Percentiles rank a stretch among this genome's conserved stretches.
Conservation (phyloP, 2,329 filamentous ascomycete genomes). For the Mycocentrospora acerina region DNA sequence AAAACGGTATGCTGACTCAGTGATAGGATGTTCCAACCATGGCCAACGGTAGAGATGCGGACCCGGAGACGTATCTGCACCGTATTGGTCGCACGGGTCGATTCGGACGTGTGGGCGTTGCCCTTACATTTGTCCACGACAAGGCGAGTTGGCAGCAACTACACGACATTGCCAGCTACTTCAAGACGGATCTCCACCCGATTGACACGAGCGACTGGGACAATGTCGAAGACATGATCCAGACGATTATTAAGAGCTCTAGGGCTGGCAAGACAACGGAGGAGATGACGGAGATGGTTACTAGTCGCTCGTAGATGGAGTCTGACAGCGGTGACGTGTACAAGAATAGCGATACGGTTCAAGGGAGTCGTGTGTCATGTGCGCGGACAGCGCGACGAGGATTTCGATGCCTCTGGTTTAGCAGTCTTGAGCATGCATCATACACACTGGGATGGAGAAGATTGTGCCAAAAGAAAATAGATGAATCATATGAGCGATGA, state of each 20-base stretch:
- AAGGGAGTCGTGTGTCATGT: too few species aligned
- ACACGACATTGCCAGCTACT: slow-evolving; percentile 75
- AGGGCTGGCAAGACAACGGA: slow-evolving; percentile 44
- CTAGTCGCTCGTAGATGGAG: too few species aligned
- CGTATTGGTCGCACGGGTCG: slow-evolving; percentile 95
- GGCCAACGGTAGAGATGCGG: slow-evolving; percentile 65
- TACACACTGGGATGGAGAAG: too few species aligned
- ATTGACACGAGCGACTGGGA: slow-evolving; percentile 91
- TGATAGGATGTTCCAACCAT: slow-evolving; percentile 57
- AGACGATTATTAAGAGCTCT: slow-evolving; percentile 56
- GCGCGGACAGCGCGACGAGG: too few species aligned
- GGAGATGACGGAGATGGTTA: slow-evolving; percentile 31
- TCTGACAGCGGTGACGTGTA: too few species aligned
- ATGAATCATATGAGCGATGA: too few species aligned
- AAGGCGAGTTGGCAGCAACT: slow-evolving; percentile 78
- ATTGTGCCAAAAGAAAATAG: too few species aligned
- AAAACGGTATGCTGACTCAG: slow-evolving; percentile 11
- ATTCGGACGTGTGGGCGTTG: slow-evolving; percentile 94
- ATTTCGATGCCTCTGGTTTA: too few species aligned
- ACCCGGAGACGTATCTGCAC: slow-evolving; percentile 95
- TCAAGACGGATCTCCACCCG: slow-evolving; percentile 76
- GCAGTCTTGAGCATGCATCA: too few species aligned
- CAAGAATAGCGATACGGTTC: too few species aligned
- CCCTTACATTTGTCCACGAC: slow-evolving; percentile 91
- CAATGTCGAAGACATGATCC: slow-evolving; percentile 77